Percentiles rank a stretch among this genome's conserved stretches.
Conservation (phyloP, 1,139 yeast genomes). For the Kodamaea alishanica region DNA sequence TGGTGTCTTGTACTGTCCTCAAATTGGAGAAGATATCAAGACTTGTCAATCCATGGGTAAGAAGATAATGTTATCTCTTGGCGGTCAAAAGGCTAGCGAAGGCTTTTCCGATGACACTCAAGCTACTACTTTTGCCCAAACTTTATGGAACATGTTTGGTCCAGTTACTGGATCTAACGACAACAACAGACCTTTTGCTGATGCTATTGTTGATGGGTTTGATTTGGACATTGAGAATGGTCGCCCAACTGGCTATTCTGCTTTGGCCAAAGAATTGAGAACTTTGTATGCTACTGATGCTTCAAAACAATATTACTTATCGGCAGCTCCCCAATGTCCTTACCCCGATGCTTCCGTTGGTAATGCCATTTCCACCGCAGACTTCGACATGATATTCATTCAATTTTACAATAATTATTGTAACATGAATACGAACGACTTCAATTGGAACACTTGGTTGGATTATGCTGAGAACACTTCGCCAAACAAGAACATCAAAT, state of each 20-base stretch:
- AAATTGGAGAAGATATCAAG: constrained; percentile 66
- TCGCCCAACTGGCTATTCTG: constrained; percentile 10
- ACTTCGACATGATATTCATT: constrained; percentile 14
- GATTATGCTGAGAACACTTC: constrained; percentile 9
- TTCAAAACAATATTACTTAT: constrained; percentile 12
- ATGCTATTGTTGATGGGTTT: constrained; percentile 17
- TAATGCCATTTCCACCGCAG: constrained; percentile 8
- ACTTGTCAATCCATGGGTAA: constrained; percentile 79
- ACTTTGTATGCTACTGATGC: constrained; percentile 5
- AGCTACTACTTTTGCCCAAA: constrained; percentile 64
- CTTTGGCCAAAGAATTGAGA: constrained; percentile 14
- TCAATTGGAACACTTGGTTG: constrained; percentile 16
- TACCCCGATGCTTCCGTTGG: constrained; percentile 16
- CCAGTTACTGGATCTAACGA: constrained; percentile 27
- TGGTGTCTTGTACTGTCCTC: constrained; percentile 55
- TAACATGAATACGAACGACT: constrained; percentile 9
- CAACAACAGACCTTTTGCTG: constrained; percentile 14
- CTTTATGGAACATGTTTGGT: constrained; percentile 81
- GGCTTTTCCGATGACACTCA: constrained; percentile 60
- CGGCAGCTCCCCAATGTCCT: constrained; percentile 17
- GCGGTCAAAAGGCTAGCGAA: constrained; percentile 78
- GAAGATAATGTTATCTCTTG: constrained; percentile 71
- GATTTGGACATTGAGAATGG: constrained; percentile 16
- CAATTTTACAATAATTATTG: constrained; percentile 19
- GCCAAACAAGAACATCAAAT: constrained; percentile 12